phyloP scores from a whole-genome alignment of 108 stramenopile species.

The Hondaea fermentalgiana region DNA sequence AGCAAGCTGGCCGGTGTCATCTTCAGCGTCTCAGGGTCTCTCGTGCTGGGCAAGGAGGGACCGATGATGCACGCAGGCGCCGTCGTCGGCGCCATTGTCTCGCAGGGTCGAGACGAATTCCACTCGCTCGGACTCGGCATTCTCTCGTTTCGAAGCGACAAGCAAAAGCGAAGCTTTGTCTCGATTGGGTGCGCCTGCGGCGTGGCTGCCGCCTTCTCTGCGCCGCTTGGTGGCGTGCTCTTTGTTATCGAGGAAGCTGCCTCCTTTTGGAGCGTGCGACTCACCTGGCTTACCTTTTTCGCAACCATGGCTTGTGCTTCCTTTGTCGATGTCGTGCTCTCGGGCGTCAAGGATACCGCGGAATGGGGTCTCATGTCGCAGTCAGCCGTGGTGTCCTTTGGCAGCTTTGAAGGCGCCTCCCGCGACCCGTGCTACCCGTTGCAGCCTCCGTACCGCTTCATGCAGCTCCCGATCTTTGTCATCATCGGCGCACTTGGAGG shows the following conservation, averaged over 20 bases:
- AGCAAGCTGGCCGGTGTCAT: constrained; percentile 86
- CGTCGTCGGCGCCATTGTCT: constrained; percentile 39
- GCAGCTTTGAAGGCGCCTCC: constrained; percentile 31
- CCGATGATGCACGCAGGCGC: constrained; percentile 42
- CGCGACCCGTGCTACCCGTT: background rate
- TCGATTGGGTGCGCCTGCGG: constrained; percentile 74
- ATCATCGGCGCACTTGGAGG: constrained; percentile 68
- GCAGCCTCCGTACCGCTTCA: constrained; percentile 19
- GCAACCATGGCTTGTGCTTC: constrained; percentile 63
- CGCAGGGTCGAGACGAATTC: constrained; percentile 32
- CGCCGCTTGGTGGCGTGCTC: constrained; percentile 76
- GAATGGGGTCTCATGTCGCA: background rate
- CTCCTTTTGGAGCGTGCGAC: constrained; percentile 62
- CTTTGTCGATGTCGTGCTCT: constrained; percentile 29
- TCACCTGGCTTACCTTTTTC: constrained; percentile 74
- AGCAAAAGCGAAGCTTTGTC: constrained; percentile 62
- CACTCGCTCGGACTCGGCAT: background rate
- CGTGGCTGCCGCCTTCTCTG: constrained; percentile 72
- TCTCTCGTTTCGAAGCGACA: constrained; percentile 50
- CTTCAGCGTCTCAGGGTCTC: constrained; percentile 77
- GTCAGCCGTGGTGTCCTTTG: constrained; percentile 39
- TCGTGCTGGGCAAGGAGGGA: constrained; percentile 95
- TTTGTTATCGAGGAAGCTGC: constrained; percentile 74
- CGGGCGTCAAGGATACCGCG: background rate
- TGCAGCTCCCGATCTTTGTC: constrained; percentile 56